Evolutionary conservation across 2,329 filamentous ascomycete genomes (phyloP).

Genomic region (Apiospora pterosperma): DNA sequence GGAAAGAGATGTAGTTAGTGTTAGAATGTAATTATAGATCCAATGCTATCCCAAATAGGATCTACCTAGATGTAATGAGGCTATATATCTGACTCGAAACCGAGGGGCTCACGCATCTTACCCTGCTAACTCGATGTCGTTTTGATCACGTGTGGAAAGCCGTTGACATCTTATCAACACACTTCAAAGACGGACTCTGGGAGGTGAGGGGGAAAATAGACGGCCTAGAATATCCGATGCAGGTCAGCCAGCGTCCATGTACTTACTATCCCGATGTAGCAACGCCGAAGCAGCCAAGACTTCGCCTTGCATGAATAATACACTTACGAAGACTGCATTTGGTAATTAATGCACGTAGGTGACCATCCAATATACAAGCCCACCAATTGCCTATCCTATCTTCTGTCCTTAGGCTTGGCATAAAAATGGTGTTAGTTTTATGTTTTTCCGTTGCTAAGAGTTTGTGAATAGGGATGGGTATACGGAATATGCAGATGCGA

Average conservation of each 20-base stretch:
- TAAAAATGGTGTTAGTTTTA: rapidly evolving
- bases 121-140: no score
- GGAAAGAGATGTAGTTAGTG: no score
- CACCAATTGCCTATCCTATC: background rate
- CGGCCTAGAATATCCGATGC: background rate
- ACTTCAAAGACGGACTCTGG: no score
- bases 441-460: background rate
- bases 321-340: background rate
- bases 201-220: no score
- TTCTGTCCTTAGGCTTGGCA: background rate
- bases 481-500: background rate
- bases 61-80: no score
- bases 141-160: no score
- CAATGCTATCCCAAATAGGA: no score
- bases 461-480: no score
- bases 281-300: background rate
- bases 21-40: no score
- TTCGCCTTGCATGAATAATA: background rate
- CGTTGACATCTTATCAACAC: no score
- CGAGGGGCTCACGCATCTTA: no score
- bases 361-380: background rate
- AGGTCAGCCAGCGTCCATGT: background rate
- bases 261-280: background rate
- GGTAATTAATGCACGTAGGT: background rate
- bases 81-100: no score